phyloP scores from a whole-genome alignment of 2,329 filamentous ascomycete genomes.

The Exophiala phaeomuriformis region DNA sequence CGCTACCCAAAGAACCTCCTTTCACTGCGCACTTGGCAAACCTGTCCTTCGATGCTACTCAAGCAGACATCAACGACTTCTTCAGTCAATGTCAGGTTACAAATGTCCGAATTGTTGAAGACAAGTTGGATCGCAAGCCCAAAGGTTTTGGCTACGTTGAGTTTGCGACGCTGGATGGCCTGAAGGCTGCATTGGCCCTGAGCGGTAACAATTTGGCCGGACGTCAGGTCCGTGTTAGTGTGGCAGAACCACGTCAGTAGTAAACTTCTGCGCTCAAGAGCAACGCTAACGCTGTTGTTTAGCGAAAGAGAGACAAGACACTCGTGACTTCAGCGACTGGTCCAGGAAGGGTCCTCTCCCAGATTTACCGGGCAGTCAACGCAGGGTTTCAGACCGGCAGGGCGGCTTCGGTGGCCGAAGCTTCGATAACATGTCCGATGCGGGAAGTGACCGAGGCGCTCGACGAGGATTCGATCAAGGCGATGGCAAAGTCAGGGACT shows the following conservation, averaged over 20 bases:
- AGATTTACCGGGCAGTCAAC: constrained; percentile 55
- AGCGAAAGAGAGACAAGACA: constrained; percentile 81
- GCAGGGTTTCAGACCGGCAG: constrained; percentile 48
- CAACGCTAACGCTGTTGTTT: constrained; percentile 32
- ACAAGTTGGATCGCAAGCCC: constrained; percentile 84
- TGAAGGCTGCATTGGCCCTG: constrained; percentile 81
- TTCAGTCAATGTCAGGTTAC: constrained; percentile 78
- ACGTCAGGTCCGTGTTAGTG: constrained; percentile 83
- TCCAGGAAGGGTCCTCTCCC: constrained; percentile 84
- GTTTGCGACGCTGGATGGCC: constrained; percentile 75
- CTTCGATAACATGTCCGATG: constrained; percentile 49
- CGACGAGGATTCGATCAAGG: constrained; percentile 60
- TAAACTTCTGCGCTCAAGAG: not conserved
- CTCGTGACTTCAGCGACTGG: constrained; percentile 80
- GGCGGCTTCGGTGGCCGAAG: constrained; percentile 45
- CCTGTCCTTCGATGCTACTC: constrained; percentile 87
- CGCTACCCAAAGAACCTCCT: constrained; percentile 84
- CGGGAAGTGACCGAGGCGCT: constrained; percentile 58
- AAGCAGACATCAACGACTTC: constrained; percentile 74
- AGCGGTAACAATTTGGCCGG: constrained; percentile 79
- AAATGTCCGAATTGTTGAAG: constrained; percentile 92
- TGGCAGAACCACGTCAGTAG: constrained; percentile 91
- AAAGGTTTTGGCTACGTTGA: constrained; percentile 99
- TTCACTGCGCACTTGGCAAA: constrained; percentile 96
- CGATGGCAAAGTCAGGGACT: constrained; percentile 71